Base-by-base conservation (phyloP, 2,329 filamentous ascomycete genomes). In the Cytospora schulzeri region DNA sequence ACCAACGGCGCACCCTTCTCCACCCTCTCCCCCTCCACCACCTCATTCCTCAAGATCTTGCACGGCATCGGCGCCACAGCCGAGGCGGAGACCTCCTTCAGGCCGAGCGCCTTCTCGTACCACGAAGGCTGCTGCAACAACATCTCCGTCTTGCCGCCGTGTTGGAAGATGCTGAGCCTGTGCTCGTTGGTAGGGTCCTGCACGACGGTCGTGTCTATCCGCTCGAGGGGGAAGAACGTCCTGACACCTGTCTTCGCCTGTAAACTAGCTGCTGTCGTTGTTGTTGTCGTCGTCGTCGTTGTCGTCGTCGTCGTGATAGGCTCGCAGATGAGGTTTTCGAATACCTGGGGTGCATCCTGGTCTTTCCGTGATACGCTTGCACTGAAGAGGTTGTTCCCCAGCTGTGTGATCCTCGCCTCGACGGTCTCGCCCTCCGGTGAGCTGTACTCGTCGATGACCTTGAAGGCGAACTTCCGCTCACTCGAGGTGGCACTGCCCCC, bases 21-120 rank as follows among this genome's bases (percentile, higher is more conserved):
- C 19, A 99, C 95, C 55, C 77, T 78, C 68, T 96, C 87, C 0
- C 95, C 95, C 70, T 92, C 92, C 31, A 83, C 79, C 0, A 97
- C 92, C 76, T 97, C 91, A 56, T 97, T 95, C 69, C 92, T 88
- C 67, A 99, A 79, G 29, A 99, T 90, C 79, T 98, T 98, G 79
- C 95, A 98, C 1, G 95, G 95, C 95, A 99, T 99, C 0, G 95
- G 95, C 26, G 95, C 92, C 28, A 91, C 83, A 1, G 98, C 92
- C 60, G 90, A 95, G 66, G 94, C 93, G 8, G 88, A 83, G 0
- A 85, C 84, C 72, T 96, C 92, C 75, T 92, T 93, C 67, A 91
- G 79, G 0, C 94, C 93, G 9, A 97, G 81, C 0, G 92, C 93
- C 77, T 96, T 94, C 71, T 93, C 91, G 64, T 91, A 90, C 93